Conservation (phyloP, 2,329 filamentous ascomycete species). For the Sclerotinia sclerotiorum region DNA sequence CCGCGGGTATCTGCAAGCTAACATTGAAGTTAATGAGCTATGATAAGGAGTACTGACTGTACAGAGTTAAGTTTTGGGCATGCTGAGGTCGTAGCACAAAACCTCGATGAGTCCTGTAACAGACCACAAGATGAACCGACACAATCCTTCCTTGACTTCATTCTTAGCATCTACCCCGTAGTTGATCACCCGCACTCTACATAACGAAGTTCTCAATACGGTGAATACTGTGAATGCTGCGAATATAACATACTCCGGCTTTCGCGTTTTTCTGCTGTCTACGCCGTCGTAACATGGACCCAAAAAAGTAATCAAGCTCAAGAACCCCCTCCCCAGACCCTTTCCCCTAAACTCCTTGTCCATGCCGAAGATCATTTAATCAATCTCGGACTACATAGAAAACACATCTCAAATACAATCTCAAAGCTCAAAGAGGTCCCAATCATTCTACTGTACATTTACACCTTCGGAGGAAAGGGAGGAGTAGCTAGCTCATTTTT, state of each 20-base stretch:
- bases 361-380: constrained; percentile 17
- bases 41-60: not conserved
- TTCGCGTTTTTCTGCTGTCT: not conserved
- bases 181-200: not conserved
- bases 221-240: not conserved
- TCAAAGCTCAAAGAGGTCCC: not conserved
- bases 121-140: constrained; percentile 11
- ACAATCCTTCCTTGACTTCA: constrained; percentile 7
- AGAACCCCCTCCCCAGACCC: not conserved
- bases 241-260: not conserved
- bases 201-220: not conserved
- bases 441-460: not conserved
- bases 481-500: not conserved
- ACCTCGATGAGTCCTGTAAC: constrained; percentile 8
- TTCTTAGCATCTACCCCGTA: not conserved
- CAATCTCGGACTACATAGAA: not conserved
- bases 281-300: constrained; percentile 10
- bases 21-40: not conserved
- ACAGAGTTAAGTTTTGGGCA: not conserved
- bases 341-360: not conserved
- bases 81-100: not conserved
- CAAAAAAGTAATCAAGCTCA: constrained; percentile 8
- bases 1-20: not conserved
- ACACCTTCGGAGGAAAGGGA: not conserved
- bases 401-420: not conserved